A percentile compares a stretch with the other conserved stretches of the same genome.
Evolutionary conservation across 495 filamentous ascomycete species (phyloP).

Genomic region (Tetracladium setigerum): DNA sequence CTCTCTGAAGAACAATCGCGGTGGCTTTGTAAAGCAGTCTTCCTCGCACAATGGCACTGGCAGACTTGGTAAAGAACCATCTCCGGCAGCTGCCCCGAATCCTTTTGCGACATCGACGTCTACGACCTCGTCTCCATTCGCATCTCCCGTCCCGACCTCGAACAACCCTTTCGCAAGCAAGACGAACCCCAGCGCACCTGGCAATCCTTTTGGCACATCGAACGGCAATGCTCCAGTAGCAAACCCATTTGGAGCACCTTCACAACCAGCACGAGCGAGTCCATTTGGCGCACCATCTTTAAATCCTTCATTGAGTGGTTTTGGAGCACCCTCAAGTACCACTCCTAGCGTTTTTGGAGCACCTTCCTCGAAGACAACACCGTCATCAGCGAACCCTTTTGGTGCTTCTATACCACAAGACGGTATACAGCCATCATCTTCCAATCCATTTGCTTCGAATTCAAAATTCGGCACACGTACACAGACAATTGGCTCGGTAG

Average conservation of each 20-base stretch:
- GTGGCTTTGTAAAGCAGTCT: slow-evolving; percentile 9
- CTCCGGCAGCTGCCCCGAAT: slow-evolving; percentile 8
- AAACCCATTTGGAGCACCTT: slow-evolving; percentile 5
- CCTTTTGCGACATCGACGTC: slow-evolving; percentile 10
- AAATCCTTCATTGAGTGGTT: neutral
- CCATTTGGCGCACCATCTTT: slow-evolving; percentile 8
- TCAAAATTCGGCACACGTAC: neutral
- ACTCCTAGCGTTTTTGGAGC: slow-evolving; percentile 1
- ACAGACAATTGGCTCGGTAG: neutral
- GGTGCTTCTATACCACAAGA: neutral
- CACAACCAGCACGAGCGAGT: neutral
- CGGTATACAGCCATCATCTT: slow-evolving; percentile 1
- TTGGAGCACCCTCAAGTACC: slow-evolving; percentile 2
- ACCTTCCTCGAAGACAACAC: neutral
- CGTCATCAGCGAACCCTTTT: neutral
- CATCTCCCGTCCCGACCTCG: neutral
- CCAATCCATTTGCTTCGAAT: neutral
- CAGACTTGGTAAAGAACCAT: neutral
- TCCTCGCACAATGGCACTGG: neutral
- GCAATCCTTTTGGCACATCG: slow-evolving; percentile 5
- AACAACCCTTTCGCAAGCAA: neutral
- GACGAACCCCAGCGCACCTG: slow-evolving; percentile 1
- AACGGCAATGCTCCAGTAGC: neutral
- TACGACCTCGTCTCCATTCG: slow-evolving; percentile 18
- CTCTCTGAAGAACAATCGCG: slow-evolving; percentile 7